phyloP scores from a whole-genome alignment of 352 stramenopile genomes.

The Globisporangium uncinulatum region DNA sequence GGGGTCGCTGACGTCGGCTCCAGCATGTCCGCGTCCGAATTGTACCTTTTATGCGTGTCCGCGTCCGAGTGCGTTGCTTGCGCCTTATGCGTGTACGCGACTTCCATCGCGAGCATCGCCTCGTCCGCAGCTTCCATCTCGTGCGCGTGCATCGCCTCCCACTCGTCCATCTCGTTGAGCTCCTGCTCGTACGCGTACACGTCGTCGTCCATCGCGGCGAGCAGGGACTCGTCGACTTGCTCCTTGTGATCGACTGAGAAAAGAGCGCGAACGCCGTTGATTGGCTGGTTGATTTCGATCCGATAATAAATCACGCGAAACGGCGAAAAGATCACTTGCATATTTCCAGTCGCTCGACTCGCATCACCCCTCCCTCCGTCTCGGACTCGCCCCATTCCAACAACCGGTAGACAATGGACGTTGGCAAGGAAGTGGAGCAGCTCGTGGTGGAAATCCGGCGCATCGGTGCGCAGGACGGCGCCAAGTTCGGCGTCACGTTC shows the following conservation, averaged over 20 bases:
- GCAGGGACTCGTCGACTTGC: neutral
- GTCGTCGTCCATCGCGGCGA: constrained; percentile 40
- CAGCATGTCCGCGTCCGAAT: neutral
- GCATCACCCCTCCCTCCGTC: neutral
- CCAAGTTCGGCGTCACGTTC: constrained; percentile 63
- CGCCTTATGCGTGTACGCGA: constrained; percentile 12
- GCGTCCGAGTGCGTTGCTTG: neutral
- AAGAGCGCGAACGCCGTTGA: constrained; percentile 27
- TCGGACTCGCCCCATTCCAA: neutral
- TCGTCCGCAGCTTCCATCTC: constrained; percentile 78
- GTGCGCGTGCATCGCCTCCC: constrained; percentile 74
- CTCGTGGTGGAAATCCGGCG: constrained; percentile 68
- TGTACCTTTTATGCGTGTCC: too few relatives aligned
- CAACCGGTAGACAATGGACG: constrained; percentile 25
- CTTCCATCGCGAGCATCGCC: constrained; percentile 51
- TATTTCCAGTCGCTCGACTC: neutral
- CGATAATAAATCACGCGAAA: neutral
- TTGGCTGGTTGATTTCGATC: constrained; percentile 13
- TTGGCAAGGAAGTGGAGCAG: constrained; percentile 69
- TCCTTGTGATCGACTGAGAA: neutral
- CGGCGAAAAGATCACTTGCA: neutral
- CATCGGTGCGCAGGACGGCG: constrained; percentile 41
- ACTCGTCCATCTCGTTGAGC: constrained; percentile 72
- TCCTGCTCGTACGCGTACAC: constrained; percentile 79
- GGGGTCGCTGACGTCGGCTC: neutral